Base-by-base conservation (phyloP, 352 stramenopile genomes). In the Globisporangium acanthophoron region DNA sequence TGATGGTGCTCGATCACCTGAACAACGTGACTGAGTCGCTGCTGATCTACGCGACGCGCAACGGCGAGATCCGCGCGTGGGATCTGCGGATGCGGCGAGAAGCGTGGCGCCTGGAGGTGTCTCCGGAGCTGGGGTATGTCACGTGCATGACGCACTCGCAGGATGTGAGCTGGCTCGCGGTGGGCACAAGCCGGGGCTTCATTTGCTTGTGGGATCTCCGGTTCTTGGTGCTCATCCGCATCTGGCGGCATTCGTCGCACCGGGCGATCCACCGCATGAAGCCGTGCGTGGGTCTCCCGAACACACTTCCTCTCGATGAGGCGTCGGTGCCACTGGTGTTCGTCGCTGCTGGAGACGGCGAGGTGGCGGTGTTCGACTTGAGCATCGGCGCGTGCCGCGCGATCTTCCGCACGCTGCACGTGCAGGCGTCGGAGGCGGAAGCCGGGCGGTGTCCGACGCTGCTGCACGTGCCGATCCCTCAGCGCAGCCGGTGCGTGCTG, bases 181-280 rank as follows among this genome's bases (percentile, higher is more conserved):
- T 90, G 24, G 96, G 97, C 37, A 99, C 96, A 5, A 97, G 78
- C 58, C 79, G 87, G 63, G 97, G 97, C 5, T 98, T 96, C 67
- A 80, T 99, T 56, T 94, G 88, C 57, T 65, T 99, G 29, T 99
- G 94, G 91, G 97, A 99, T 67, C 66, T 99, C 50, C 88, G 97
- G 18, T 99, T 97, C 76, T 81, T 98, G 43, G 71, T 96, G 54
- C 78, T 98, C 33, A 92, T 98, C 52, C 96, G 97, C 35, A 86
- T 98, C 15, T 99, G 95, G 96, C 78, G 93, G n/a, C 96, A 99
- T 72, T 97, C 90, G 46, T 96, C 89, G 18, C 80, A 93, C 37
- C 76, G 78, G 48, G 73, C 87, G 27, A 97, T 99, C 51, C 92
- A 97, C 58, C 71, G 85, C n/a, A 68, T 96, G 37, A 86, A 94